These are phyloP conservation scores for Thecaphora thlaspeos DNA, from an alignment of 1,284 basidiomycete species.

Conservation along the genomic window DNA sequence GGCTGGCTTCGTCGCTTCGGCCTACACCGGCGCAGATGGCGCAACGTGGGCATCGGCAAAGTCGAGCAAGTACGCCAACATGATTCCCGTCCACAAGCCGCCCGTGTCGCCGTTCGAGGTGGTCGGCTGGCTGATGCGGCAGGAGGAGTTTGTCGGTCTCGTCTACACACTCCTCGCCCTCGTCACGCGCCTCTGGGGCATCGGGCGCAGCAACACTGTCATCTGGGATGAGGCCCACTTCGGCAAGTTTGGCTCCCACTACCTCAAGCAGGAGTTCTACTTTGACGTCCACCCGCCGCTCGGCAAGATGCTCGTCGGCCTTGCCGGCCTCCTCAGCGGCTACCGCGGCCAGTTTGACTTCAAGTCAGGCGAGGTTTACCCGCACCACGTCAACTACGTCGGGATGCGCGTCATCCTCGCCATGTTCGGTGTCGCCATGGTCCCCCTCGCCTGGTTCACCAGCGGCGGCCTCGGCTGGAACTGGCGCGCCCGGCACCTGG, in stretches of 20 bases:
- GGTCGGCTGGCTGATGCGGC: conserved; percentile 16
- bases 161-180: conserved; percentile 90
- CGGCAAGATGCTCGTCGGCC: conserved; percentile 96
- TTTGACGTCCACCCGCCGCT: conserved; percentile 77
- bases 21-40: no score
- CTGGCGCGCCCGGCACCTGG: conserved; percentile 81
- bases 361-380: conserved; percentile 85
- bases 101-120: conserved; percentile 33
- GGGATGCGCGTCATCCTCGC: conserved; percentile 94
- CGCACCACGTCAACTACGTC: conserved; percentile 80
- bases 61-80: conserved; percentile 43
- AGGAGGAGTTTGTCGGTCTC: conserved; percentile 58
- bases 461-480: conserved; percentile 93
- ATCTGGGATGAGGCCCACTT: conserved; percentile 83
- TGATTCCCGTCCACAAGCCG: conserved; percentile 48
- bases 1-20: conserved; percentile 20
- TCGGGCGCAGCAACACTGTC: conserved; percentile 81
- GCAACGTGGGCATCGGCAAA: conserved; percentile 2
- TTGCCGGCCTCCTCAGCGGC: conserved; percentile 84
- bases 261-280: conserved; percentile 72
- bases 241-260: conserved; percentile 70
- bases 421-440: conserved; percentile 88
- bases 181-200: conserved; percentile 90
- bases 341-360: conserved; percentile 92
- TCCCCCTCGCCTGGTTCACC: conserved; percentile 94